Evolutionary conservation across 345 rosid genomes (phyloP).

Genomic region (Lagerstroemia speciosa): DNA sequence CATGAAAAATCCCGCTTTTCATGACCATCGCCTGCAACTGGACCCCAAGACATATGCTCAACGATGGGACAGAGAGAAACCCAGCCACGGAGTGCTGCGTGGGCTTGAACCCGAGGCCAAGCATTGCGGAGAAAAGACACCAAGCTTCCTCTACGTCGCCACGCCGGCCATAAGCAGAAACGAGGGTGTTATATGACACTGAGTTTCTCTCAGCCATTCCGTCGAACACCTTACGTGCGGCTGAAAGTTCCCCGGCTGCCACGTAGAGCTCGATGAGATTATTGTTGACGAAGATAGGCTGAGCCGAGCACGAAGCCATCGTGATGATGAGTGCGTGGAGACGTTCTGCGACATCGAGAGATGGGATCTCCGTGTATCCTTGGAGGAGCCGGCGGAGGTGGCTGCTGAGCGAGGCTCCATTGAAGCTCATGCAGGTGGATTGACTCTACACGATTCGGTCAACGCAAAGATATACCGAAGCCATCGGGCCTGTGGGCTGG

Average conservation of each 20-base stretch:
- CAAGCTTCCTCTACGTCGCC: conserved; percentile 36
- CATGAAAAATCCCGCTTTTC: conserved; percentile 49
- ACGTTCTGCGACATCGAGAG: conserved; percentile 38
- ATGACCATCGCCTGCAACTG: conserved; percentile 53
- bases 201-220: conserved; percentile 48
- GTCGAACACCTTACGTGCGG: conserved; percentile 60
- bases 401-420: conserved; percentile 27
- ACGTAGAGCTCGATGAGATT: conserved; percentile 39
- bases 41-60: conserved; percentile 34
- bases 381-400: conserved; percentile 45
- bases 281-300: conserved; percentile 48
- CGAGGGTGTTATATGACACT: conserved; percentile 50
- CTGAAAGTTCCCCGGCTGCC: conserved; percentile 17
- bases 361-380: conserved; percentile 30
- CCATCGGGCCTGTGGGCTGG: no score
- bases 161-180: conserved; percentile 34
- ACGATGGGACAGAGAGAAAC: conserved; percentile 41
- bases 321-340: conserved; percentile 68
- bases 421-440: conserved; percentile 34
- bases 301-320: conserved; percentile 25
- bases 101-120: conserved; percentile 33
- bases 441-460: background rate
- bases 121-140: conserved; percentile 38
- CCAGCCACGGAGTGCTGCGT: conserved; percentile 49
- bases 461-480: background rate